Percentiles rank a stretch among this genome's conserved stretches.
Evolutionary conservation across 805 yeast genomes (phyloP).

Genomic region (Vanderwaltozyma tropicalis): DNA sequence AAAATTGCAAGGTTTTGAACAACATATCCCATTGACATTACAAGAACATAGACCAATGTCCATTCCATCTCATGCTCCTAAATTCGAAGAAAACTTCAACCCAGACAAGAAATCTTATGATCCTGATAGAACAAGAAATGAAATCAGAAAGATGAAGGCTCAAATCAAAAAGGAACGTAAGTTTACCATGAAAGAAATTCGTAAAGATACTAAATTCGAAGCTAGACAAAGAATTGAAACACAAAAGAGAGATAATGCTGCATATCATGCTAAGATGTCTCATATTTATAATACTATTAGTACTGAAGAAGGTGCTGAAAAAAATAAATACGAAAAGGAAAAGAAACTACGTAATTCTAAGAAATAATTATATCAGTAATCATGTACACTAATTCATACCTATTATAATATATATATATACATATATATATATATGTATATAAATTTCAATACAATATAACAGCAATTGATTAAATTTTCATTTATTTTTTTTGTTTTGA

Average conservation of each 20-base stretch:
- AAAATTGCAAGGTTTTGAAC: slow-evolving; percentile 42
- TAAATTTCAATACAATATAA: background rate
- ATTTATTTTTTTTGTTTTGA: no score
- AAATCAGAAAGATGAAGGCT: slow-evolving; percentile 68
- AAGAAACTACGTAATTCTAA: slow-evolving; percentile 51
- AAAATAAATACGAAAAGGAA: slow-evolving; percentile 85
- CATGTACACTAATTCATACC: background rate
- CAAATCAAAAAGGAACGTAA: slow-evolving; percentile 89
- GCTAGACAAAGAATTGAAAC: slow-evolving; percentile 76
- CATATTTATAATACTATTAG: slow-evolving; percentile 75
- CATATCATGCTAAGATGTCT: slow-evolving; percentile 85
- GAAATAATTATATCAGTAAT: slow-evolving; percentile 12
- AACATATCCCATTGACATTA: slow-evolving; percentile 60
- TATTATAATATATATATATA: no score
- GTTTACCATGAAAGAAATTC: slow-evolving; percentile 75
- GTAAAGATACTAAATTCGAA: slow-evolving; percentile 79
- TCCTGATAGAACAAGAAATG: slow-evolving; percentile 69
- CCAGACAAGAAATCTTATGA: slow-evolving; percentile 92
- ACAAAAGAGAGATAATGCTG: slow-evolving; percentile 63
- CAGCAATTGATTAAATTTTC: no score
- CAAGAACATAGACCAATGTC: slow-evolving; percentile 81
- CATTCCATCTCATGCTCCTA: slow-evolving; percentile 77
- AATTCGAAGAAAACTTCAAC: slow-evolving; percentile 90
- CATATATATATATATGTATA: background rate
- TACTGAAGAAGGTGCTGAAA: slow-evolving; percentile 91